Evolutionary conservation across 225 moss, liverwort and hornwort genomes (phyloP).

Genomic region (Antitrichia curtipendula): DNA sequence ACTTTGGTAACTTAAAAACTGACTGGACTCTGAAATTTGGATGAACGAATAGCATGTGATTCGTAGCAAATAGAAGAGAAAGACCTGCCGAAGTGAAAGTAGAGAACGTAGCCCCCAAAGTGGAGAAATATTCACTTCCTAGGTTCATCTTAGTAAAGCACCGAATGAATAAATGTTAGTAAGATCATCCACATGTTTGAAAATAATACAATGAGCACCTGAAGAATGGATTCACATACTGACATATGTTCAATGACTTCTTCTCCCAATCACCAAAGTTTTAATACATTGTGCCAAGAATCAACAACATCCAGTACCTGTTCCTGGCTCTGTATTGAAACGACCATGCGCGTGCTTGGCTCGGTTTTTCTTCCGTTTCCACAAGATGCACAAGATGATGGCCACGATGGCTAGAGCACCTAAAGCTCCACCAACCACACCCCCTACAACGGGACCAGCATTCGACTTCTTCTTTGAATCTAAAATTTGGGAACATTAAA

Average conservation of each 20-base stretch:
- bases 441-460: background rate
- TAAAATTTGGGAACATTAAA: background rate
- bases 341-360: background rate
- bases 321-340: background rate
- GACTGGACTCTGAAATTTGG: background rate
- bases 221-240: background rate
- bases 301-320: background rate
- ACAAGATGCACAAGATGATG: background rate
- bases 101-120: background rate
- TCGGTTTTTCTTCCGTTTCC: conserved; percentile 14
- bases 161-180: background rate
- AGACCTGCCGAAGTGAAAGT: background rate
- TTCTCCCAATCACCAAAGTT: background rate
- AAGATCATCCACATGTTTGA: background rate
- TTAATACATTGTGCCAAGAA: background rate
- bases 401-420: background rate
- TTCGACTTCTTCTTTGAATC: background rate
- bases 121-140: background rate
- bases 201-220: background rate
- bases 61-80: background rate
- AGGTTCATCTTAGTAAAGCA: background rate
- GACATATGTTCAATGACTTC: background rate
- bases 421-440: conserved; percentile 1
- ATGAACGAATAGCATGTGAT: background rate
- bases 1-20: background rate